phyloP scores from a whole-genome alignment of 2,329 filamentous ascomycete species.

The Nemania sp. region DNA sequence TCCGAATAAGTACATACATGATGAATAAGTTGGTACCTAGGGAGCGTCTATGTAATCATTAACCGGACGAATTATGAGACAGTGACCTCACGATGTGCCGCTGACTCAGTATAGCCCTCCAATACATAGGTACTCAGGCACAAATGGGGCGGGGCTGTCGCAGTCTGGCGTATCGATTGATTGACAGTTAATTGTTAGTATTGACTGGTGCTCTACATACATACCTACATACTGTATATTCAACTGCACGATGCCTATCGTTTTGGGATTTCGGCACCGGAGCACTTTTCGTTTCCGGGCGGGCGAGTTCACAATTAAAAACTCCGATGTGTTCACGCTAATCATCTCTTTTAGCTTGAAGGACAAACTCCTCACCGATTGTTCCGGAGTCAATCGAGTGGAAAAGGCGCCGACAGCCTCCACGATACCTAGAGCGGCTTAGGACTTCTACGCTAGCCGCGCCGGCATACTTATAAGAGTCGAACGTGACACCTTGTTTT shows the following conservation, averaged over 20 bases:
- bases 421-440: constrained; percentile 2
- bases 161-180: not conserved
- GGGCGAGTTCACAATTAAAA: not conserved
- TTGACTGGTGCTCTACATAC: constrained; percentile 1
- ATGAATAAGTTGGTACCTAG: no score
- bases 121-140: no score
- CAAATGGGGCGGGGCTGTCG: no score
- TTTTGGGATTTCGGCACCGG: constrained; percentile 15
- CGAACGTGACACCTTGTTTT: no score
- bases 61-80: not conserved
- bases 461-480: not conserved
- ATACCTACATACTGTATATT: not conserved
- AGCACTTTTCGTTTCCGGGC: constrained; percentile 7
- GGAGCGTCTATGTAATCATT: no score
- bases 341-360: not conserved
- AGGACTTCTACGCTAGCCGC: not conserved
- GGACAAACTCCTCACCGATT: constrained; percentile 17
- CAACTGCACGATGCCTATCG: not conserved
- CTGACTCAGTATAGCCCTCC: not conserved
- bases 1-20: not conserved
- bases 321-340: constrained; percentile 8
- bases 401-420: not conserved
- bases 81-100: not conserved
- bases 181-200: not conserved
- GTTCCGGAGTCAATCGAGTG: constrained; percentile 15